Evolutionary conservation across 805 yeast species (phyloP).

Genomic region (Hermanozyma aechmeae): DNA sequence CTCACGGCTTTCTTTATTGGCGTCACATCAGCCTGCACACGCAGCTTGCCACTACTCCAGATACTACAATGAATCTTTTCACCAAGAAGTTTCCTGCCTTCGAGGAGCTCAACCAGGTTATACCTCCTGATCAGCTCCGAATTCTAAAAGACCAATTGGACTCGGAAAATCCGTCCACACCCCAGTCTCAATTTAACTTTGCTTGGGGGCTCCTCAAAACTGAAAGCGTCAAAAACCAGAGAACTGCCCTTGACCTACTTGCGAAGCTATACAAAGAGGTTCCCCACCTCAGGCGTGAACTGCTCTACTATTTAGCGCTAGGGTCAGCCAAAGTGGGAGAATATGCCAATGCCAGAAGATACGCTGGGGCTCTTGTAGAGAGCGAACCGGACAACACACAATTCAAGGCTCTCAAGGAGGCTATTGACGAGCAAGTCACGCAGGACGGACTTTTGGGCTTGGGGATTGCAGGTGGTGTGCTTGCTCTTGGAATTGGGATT

Average conservation of each 20-base stretch:
- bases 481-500: constrained; percentile 75
- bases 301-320: constrained; percentile 76
- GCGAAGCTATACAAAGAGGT: constrained; percentile 64
- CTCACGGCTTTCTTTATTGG: no score
- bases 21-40: no score
- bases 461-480: constrained; percentile 76
- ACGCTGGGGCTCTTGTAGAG: constrained; percentile 64
- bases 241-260: constrained; percentile 70
- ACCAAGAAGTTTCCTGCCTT: constrained; percentile 23
- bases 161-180: constrained; percentile 73
- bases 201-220: constrained; percentile 95
- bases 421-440: constrained; percentile 77
- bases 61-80: background rate
- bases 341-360: constrained; percentile 74
- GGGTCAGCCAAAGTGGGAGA: constrained; percentile 89
- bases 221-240: constrained; percentile 48
- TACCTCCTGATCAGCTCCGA: constrained; percentile 66
- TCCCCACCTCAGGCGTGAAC: constrained; percentile 80
- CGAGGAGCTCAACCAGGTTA: constrained; percentile 39
- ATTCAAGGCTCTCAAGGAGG: constrained; percentile 59
- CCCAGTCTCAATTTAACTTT: constrained; percentile 84
- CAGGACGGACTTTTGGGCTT: constrained; percentile 84
- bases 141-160: constrained; percentile 70
- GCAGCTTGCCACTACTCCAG: no score
- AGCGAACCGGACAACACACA: constrained; percentile 84